phyloP scores from a whole-genome alignment of 2,329 filamentous ascomycete species.

The Penicillium sp. region DNA sequence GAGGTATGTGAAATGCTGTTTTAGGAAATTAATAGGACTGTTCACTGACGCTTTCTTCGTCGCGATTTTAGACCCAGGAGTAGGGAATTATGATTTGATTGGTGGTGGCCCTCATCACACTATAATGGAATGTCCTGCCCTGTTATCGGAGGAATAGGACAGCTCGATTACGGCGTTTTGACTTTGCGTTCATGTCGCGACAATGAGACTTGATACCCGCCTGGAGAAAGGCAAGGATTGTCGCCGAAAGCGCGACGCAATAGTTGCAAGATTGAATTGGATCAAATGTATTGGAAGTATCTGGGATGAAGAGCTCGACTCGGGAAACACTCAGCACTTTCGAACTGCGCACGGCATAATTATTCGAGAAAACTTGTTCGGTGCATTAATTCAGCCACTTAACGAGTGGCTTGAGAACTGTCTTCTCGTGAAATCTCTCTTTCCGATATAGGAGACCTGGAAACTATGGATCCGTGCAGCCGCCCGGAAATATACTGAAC shows the following conservation, averaged over 20 bases:
- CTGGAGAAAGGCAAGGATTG: neutral
- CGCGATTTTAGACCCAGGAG: slow-evolving; percentile 11
- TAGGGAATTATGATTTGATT: neutral
- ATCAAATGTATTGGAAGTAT: neutral
- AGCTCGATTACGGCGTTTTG: neutral
- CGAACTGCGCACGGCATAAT: too few species aligned
- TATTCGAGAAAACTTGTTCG: too few species aligned
- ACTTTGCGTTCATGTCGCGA: neutral
- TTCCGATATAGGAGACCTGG: too few species aligned
- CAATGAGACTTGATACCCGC: slow-evolving; percentile 6
- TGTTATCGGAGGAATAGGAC: neutral
- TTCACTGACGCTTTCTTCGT: neutral
- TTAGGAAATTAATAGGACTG: neutral
- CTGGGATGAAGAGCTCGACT: neutral
- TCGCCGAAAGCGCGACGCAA: neutral
- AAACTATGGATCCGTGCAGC: too few species aligned
- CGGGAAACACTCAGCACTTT: neutral
- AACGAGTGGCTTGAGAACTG: neutral
- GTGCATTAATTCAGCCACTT: neutral
- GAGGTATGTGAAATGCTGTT: slow-evolving; percentile 51
- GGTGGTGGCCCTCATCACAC: neutral
- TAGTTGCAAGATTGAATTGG: neutral
- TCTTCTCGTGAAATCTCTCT: too few species aligned
- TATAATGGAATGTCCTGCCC: neutral
- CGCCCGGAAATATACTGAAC: too few species aligned